Evolutionary conservation across 495 filamentous ascomycete species (phyloP).

Genomic region (Viridothelium virens): DNA sequence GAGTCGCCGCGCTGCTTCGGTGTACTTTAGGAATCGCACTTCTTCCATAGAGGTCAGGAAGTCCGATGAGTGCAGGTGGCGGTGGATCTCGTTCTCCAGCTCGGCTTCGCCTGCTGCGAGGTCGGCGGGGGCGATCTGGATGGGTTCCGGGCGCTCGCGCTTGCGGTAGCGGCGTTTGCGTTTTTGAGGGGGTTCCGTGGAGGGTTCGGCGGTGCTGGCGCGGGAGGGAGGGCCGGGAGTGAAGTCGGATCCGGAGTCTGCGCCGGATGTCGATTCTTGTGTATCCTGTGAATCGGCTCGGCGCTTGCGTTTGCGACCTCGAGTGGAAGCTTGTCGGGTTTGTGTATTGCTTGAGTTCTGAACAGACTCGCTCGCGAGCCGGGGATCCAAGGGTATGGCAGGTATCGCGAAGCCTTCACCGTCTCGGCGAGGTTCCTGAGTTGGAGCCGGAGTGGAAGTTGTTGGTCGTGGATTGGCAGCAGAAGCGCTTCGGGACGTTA

Average conservation of each 20-base stretch:
- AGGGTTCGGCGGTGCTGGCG: neutral
- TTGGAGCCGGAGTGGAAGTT: conserved; percentile 10
- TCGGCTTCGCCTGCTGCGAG: conserved; percentile 28
- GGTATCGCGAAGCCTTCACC: conserved; percentile 51
- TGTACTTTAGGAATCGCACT: conserved; percentile 14
- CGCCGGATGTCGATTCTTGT: neutral
- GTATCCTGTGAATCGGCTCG: neutral
- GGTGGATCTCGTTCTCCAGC: conserved; percentile 32
- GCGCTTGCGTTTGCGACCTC: conserved; percentile 1
- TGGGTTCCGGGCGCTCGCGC: conserved; percentile 14
- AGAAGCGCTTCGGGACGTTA: neutral
- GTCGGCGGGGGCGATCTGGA: conserved; percentile 30
- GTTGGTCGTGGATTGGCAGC: conserved; percentile 12
- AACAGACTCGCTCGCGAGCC: conserved; percentile 15
- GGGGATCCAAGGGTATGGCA: conserved; percentile 37
- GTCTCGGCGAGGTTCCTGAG: conserved; percentile 36
- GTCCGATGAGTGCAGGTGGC: conserved; percentile 16
- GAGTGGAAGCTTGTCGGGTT: neutral
- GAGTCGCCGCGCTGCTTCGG: conserved; percentile 13
- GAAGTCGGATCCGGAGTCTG: neutral
- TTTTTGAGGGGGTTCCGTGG: neutral
- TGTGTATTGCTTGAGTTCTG: neutral
- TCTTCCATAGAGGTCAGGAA: conserved; percentile 17
- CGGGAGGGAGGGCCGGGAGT: neutral
- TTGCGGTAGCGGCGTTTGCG: conserved; percentile 16